Base-by-base conservation (phyloP, 495 filamentous ascomycete genomes). In the Pseudomonodictys pantanalensis region DNA sequence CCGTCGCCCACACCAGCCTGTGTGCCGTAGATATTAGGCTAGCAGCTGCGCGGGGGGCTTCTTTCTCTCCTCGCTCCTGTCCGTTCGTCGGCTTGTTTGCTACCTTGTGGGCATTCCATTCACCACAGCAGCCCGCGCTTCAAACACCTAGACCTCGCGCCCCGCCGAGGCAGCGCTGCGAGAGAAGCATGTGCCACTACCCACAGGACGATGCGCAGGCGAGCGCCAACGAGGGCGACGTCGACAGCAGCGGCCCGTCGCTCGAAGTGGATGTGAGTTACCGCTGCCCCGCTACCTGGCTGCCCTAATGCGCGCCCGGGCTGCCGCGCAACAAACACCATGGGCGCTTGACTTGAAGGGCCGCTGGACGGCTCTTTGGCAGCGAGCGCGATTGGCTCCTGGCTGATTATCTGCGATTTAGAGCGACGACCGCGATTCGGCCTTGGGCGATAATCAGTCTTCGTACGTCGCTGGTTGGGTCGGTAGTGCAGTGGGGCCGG, bases 371-470 rank as follows among this genome's bases (percentile, higher is more conserved):
- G 25, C 28, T 26, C 52, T 52, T 45, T 52, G 60, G n/a, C n/a
- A n/a, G n/a, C n/a, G 38, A 18, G 38, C 12, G 38, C 38, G 3
- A 3, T 12, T n/a, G 38, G 4, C 38, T 3, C 3, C 15, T 41
- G 12, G 38, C 38, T 41, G 12, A 41, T 18, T 15, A 18, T 18
- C n/a, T n/a, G 38, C 38, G 3, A 41, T 41, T 35, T 42, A 65
- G 62, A 58, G 48, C 56, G 56, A 65, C 48, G 62, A 65, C 10
- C 62, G 56, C 45, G 62, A 65, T 38, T 65, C 62, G 49, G 56
- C 61, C 24, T 58, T 59, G 29, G 62, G 62, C 23, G 62, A 65
- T 30, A 65, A 44, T 33, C 22, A 55, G 25, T 60, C 62, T 23
- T 25, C 22, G 62, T 65, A 54, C 44, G 49, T 60, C 12, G 26